These are phyloP conservation scores for Alternaria conjuncta DNA, from an alignment of 2,329 filamentous ascomycete species.

Conservation along the genomic window DNA sequence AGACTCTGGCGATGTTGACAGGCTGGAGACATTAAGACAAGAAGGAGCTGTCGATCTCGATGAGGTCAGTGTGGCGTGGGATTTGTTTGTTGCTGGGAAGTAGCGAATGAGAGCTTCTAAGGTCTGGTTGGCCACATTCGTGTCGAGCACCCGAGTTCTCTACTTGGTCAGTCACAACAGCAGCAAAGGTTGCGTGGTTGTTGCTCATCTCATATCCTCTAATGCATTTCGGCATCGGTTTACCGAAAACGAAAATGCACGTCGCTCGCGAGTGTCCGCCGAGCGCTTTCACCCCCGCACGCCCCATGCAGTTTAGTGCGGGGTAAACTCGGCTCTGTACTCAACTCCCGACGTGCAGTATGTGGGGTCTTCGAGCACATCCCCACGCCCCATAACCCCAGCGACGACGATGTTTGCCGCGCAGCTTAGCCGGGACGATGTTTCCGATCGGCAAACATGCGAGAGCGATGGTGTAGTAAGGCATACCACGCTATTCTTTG, in stretches of 20 bases:
- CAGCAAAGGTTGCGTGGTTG: background rate
- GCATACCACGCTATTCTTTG: background rate
- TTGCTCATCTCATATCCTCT: background rate
- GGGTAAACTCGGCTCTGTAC: constrained; percentile 2
- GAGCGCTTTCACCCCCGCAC: constrained; percentile 17
- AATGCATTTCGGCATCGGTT: background rate
- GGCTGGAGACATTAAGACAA: constrained; percentile 14
- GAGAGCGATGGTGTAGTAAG: background rate
- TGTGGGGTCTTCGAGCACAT: constrained; percentile 15
- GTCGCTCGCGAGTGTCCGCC: background rate
- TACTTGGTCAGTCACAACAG: too few relatives aligned
- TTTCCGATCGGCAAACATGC: background rate
- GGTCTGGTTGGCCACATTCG: background rate
- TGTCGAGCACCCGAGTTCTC: background rate
- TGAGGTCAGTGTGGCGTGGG: constrained; percentile 27
- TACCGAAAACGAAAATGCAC: background rate
- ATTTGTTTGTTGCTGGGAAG: constrained; percentile 24
- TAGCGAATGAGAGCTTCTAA: background rate
- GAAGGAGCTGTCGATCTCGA: constrained; percentile 27
- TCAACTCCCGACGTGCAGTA: constrained; percentile 3
- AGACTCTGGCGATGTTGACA: constrained; percentile 6
- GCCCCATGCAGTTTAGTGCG: constrained; percentile 10
- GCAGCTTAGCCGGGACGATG: background rate
- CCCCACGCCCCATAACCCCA: constrained; percentile 4
- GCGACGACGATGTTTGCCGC: background rate